Conservation (phyloP, 129 eudicot genomes). For the Centaurea solstitialis region DNA sequence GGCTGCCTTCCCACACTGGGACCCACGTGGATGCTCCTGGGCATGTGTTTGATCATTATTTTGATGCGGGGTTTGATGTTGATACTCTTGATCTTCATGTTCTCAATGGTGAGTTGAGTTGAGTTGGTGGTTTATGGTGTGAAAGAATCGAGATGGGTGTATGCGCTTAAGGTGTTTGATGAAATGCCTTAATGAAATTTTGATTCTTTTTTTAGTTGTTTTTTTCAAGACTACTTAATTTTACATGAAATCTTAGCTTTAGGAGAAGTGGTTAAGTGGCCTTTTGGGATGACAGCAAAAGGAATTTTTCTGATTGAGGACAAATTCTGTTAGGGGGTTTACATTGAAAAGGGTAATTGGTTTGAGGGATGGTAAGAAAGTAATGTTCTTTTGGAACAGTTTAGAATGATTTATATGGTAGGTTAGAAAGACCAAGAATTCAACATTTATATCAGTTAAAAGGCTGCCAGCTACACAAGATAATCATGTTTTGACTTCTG, state of each 20-base stretch:
- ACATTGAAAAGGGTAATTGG: neutral
- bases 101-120: slow-evolving; percentile 51
- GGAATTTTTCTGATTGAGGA: neutral
- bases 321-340: neutral
- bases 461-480: neutral
- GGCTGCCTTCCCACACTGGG: slow-evolving; percentile 51
- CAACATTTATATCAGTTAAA: neutral
- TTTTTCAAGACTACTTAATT: neutral
- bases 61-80: slow-evolving; percentile 54
- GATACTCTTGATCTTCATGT: slow-evolving; percentile 55
- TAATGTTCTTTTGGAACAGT: neutral
- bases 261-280: neutral
- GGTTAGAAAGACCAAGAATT: neutral
- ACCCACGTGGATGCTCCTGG: slow-evolving; percentile 61
- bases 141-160: neutral
- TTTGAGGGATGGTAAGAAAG: neutral
- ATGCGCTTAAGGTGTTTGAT: slow-evolving; percentile 12
- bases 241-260: neutral
- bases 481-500: neutral
- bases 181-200: slow-evolving; percentile 1
- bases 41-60: slow-evolving; percentile 48
- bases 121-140: neutral
- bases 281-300: neutral
- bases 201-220: too few species aligned
- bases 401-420: slow-evolving; percentile 1